These are phyloP conservation scores for Aspergillus nomiae DNA, from an alignment of 2,329 filamentous ascomycete species.

Conservation along the genomic window DNA sequence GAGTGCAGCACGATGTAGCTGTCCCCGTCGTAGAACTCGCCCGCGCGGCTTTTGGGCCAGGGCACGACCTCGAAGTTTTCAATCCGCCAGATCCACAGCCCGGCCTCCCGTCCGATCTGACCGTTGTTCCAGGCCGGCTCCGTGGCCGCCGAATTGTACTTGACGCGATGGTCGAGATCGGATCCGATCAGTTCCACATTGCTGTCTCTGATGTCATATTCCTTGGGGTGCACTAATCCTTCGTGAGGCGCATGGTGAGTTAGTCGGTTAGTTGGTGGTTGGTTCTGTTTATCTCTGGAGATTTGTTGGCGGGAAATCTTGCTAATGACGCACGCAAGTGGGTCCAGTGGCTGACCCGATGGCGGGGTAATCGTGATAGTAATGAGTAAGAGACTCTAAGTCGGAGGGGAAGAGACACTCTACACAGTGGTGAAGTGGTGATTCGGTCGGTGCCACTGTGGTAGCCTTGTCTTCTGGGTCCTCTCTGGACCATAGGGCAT, in stretches of 20 bases:
- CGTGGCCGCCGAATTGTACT: slow-evolving; percentile 65
- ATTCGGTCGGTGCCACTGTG: neutral
- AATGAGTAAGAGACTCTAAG: no score
- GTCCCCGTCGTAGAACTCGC: slow-evolving; percentile 67
- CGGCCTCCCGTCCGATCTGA: slow-evolving; percentile 54
- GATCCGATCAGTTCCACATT: slow-evolving; percentile 68
- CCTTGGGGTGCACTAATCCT: slow-evolving; percentile 63
- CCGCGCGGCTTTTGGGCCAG: slow-evolving; percentile 60
- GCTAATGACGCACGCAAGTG: neutral
- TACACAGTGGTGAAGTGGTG: accelerated
- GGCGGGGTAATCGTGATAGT: neutral
- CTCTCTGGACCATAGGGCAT: no score
- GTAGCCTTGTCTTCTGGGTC: neutral
- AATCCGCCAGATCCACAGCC: slow-evolving; percentile 66
- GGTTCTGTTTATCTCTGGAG: neutral
- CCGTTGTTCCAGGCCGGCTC: slow-evolving; percentile 70
- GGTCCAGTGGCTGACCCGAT: neutral
- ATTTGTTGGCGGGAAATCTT: neutral
- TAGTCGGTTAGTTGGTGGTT: neutral
- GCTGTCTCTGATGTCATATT: slow-evolving; percentile 69
- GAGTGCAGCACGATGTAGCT: slow-evolving; percentile 68
- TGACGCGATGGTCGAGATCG: slow-evolving; percentile 67
- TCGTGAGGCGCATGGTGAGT: slow-evolving; percentile 58
- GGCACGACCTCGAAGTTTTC: slow-evolving; percentile 66
- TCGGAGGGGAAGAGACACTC: neutral